Percentiles rank a stretch among this genome's conserved stretches.
Conservation (phyloP, 305 asterid species). For the Fraxinus angustifolia region DNA sequence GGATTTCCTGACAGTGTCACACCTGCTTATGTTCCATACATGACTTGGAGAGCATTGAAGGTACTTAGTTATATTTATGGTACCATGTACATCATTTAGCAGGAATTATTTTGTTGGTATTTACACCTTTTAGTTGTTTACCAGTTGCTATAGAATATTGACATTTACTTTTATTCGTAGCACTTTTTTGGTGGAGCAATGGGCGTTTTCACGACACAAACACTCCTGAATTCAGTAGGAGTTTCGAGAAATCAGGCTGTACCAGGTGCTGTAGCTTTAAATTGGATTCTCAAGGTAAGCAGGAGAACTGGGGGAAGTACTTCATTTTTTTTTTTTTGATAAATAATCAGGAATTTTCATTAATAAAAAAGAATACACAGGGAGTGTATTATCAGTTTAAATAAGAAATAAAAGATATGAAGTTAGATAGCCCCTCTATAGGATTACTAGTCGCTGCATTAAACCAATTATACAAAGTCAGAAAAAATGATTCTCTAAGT, state of each 20-base stretch:
- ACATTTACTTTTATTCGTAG: conserved; percentile 37
- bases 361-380: no score
- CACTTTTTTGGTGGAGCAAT: conserved; percentile 96
- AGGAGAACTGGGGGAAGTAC: not conserved
- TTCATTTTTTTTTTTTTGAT: not conserved
- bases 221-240: conserved; percentile 79
- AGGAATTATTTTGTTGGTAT: not conserved
- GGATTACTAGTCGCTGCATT: no score
- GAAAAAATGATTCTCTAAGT: no score
- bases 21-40: conserved; percentile 92
- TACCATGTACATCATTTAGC: conserved; percentile 2
- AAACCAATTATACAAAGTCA: no score
- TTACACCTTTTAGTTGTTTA: conserved; percentile 7
- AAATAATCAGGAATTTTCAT: no score
- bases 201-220: conserved; percentile 91
- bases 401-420: no score
- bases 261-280: conserved; percentile 82
- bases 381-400: no score
- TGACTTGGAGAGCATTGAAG: conserved; percentile 96
- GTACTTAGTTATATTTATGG: conserved; percentile 31
- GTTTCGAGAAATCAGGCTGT: conserved; percentile 51
- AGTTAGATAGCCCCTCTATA: no score
- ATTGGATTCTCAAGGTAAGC: conserved; percentile 91
- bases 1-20: conserved; percentile 89
- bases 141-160: conserved; percentile 18